Percentiles rank a stretch among this genome's conserved stretches.
Conservation (phyloP, 441 rosid genomes). For the Gossypium gossypioides region DNA sequence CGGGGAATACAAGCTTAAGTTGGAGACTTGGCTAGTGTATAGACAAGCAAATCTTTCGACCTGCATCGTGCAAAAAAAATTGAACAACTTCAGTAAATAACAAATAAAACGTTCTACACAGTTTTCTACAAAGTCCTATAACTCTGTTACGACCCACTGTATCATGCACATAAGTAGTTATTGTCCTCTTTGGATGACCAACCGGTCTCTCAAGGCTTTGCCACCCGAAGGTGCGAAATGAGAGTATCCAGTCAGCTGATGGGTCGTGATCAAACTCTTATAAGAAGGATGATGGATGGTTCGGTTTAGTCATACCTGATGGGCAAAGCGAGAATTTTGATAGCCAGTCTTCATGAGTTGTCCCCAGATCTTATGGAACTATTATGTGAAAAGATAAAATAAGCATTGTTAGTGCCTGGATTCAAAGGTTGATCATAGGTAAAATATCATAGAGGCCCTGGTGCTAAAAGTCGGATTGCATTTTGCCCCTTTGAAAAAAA, state of each 20-base stretch:
- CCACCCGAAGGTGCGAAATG: too few relatives aligned
- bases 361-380: slow-evolving; percentile 98
- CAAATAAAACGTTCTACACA: too few relatives aligned
- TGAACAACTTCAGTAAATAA: neutral
- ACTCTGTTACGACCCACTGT: too few relatives aligned
- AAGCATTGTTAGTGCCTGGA: neutral
- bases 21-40: slow-evolving; percentile 86
- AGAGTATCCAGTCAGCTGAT: too few relatives aligned
- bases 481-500: too few relatives aligned
- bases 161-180: too few relatives aligned
- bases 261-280: too few relatives aligned
- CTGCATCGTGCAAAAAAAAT: slow-evolving; percentile 28
- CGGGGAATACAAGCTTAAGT: slow-evolving; percentile 79
- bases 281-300: neutral
- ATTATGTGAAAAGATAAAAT: slow-evolving; percentile 10
- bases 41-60: slow-evolving; percentile 99
- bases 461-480: too few relatives aligned
- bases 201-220: too few relatives aligned
- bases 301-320: slow-evolving; percentile 44
- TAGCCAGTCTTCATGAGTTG: slow-evolving; percentile 98
- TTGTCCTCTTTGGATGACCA: too few relatives aligned
- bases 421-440: neutral
- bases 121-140: neutral
- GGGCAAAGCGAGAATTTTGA: slow-evolving; percentile 94
- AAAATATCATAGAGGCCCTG: too few relatives aligned